Base-by-base conservation (phyloP, 2,329 filamentous ascomycete species). In the Paecilomyces fulvus region DNA sequence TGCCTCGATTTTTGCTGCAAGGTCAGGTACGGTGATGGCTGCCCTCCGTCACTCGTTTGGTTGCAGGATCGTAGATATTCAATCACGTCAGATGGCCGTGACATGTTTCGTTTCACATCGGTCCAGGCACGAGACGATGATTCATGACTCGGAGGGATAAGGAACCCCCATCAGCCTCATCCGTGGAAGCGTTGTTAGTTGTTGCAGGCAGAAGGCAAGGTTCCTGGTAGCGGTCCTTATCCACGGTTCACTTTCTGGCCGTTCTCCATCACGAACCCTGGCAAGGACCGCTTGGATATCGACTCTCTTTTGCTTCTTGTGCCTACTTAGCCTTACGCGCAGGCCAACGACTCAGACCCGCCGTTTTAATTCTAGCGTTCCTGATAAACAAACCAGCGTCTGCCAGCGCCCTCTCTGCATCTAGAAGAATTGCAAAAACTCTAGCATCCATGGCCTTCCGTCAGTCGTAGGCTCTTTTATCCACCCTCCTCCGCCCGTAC, bases 281-380 rank as follows among this genome's bases (percentile, higher is more conserved):
- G 21, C 21, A 21, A 21, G 21, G 21, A 21, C 3, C 21, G 21
- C 21, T 21, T 21, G 21, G 21, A 21, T 21, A 28, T 28, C 25
- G 25, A 28, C 25, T 11, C 30, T 31, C 30, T 31, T n/a, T n/a
- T 14, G 20, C 20, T 7, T 3, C 51, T 21, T 12, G 20, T 28
- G 25, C 25, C n/a, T 37, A n/a, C n/a, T n/a, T n/a, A 33, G 51
- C 51, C 51, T 46, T 53, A 53, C 28, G 12, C 46, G 51, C 28
- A 12, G 25, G 25, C 2, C 50, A 52, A 30, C 50, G 25, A 37
- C 51, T 31, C 51, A 21, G 20, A 31, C 30, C 20, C 51, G 30
- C 51, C 51, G 51, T 31, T 53, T 31, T 53, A 5, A 25, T 31
- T 31, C 51, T 53, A 53, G 51, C 30, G 51, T 53, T 53, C 51